Conservation (phyloP, 371 early-diverging fungal genomes). For the Mortierella polycephala region DNA sequence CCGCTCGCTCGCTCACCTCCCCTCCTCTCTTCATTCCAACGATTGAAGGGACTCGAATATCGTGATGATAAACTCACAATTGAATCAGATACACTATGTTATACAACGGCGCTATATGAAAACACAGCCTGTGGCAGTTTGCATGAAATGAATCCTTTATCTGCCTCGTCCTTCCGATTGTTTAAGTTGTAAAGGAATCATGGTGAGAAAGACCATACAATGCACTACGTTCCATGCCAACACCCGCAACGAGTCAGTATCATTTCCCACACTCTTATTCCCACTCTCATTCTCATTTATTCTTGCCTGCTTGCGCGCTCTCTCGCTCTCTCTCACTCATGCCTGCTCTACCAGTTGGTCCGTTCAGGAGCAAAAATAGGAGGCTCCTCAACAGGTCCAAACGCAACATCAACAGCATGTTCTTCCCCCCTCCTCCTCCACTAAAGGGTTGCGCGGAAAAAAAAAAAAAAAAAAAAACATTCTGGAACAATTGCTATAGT, state of each 20-base stretch:
- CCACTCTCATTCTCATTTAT: background rate
- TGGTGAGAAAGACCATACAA: background rate
- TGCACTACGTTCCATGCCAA: background rate
- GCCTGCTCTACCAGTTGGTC: background rate
- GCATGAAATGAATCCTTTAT: conserved; percentile 1
- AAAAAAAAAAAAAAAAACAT: background rate
- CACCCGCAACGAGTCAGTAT: too few relatives aligned
- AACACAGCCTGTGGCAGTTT: background rate
- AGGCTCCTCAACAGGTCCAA: background rate
- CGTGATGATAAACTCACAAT: background rate
- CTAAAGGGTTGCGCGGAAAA: background rate
- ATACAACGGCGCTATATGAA: too few relatives aligned
- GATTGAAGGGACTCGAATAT: conserved; percentile 1
- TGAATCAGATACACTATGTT: background rate
- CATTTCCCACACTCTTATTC: background rate
- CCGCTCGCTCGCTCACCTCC: background rate
- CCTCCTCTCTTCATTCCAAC: conserved; percentile 22
- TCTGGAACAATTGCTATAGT: background rate
- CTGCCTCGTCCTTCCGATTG: background rate
- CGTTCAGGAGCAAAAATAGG: conserved; percentile 5
- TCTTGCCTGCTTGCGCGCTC: background rate
- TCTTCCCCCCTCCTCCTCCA: too few relatives aligned
- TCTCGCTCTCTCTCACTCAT: background rate
- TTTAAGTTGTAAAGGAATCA: background rate
- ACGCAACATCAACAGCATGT: too few relatives aligned